phyloP scores from a whole-genome alignment of 2,329 filamentous ascomycete species.

The Tolypocladium endophyticum region DNA sequence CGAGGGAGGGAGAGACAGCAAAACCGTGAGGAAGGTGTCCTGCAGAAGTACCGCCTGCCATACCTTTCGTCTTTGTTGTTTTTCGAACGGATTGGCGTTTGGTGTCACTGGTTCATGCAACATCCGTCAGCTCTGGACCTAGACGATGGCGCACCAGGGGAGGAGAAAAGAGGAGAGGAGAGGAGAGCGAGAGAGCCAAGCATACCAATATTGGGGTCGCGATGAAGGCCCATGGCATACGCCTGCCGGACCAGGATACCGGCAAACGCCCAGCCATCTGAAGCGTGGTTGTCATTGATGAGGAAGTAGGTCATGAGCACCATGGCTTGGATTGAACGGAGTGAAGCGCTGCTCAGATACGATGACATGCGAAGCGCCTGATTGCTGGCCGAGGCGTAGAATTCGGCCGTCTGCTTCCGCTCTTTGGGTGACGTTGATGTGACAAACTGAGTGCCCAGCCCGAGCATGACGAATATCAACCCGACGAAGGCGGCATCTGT shows the following conservation, averaged over 20 bases:
- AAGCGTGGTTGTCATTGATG: conserved; percentile 78
- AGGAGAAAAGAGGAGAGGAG: not conserved
- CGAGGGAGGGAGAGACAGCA: conserved; percentile 66
- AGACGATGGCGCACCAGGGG: not conserved
- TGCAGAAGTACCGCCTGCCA: conserved; percentile 76
- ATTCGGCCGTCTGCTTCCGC: conserved; percentile 66
- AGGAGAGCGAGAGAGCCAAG: too few relatives aligned
- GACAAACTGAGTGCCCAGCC: conserved; percentile 70
- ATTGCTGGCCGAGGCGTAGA: conserved; percentile 71
- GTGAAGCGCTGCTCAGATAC: conserved; percentile 64
- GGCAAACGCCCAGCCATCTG: conserved; percentile 73
- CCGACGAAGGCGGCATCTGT: conserved; percentile 61
- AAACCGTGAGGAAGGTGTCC: conserved; percentile 71
- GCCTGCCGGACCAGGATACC: conserved; percentile 68
- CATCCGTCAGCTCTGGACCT: not conserved
- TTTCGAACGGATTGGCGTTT: conserved; percentile 57
- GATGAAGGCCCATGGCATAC: conserved; percentile 72
- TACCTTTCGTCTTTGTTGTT: conserved; percentile 67
- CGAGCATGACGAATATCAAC: conserved; percentile 67
- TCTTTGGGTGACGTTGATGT: conserved; percentile 46
- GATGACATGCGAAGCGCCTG: conserved; percentile 66
- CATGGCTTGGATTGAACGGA: conserved; percentile 69
- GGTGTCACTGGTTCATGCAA: conserved; percentile 39
- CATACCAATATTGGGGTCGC: conserved; percentile 62
- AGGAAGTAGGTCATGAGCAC: conserved; percentile 71